Evolutionary conservation across 768 basidiomycete genomes (phyloP), one percentile per base, ranked within the genome.

Genomic region (Rhodotorula graminis): DNA sequence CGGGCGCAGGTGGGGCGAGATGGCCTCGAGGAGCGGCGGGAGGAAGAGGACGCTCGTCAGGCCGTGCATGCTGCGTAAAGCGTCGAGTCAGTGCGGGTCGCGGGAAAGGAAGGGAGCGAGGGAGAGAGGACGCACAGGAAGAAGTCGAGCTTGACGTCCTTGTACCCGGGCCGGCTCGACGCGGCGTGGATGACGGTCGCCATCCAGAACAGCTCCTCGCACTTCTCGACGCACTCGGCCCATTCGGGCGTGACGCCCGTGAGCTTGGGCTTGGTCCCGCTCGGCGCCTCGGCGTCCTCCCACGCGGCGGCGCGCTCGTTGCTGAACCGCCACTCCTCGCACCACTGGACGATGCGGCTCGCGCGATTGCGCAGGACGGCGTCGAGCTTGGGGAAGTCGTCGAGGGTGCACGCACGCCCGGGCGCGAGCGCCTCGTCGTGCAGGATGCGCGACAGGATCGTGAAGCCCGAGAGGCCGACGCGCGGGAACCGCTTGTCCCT

Each of bases 21-120:
- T 58, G 49, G 40, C 64, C 64, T 79, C 73, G 42, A 79, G 73
- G 27, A 79, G 60, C 4, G 72, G 53, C 0, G 77, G 77, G 8
- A 79, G 68, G 72, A 79, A 78, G n/a, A 79, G 46, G n/a, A 70
- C 66, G 37, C 71, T 71, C 16, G 78, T 79, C 21, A 79, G 62
- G 29, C 67, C 72, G 65, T 79, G 78, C 78, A 79, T 79, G 46
- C 69, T 71, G 69, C 23, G 31, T 6, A 21, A 31, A 0, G 40
- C 15, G 9, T 2, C 10, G 19, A 25, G 23, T 0, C 53, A 44
- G 6, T 37, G 2, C 8, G 2, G 29, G 8, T 18, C 3, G 18
- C n/a, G 23, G 19, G 15, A 27, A 3, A 2, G 40, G 29, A 49
- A 15, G 55, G 33, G 5, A 37, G 25, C 3, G n/a, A 11, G 33